Conservation (phyloP, 2,329 filamentous ascomycete genomes). For the Ophiosphaerella herpotricha region DNA sequence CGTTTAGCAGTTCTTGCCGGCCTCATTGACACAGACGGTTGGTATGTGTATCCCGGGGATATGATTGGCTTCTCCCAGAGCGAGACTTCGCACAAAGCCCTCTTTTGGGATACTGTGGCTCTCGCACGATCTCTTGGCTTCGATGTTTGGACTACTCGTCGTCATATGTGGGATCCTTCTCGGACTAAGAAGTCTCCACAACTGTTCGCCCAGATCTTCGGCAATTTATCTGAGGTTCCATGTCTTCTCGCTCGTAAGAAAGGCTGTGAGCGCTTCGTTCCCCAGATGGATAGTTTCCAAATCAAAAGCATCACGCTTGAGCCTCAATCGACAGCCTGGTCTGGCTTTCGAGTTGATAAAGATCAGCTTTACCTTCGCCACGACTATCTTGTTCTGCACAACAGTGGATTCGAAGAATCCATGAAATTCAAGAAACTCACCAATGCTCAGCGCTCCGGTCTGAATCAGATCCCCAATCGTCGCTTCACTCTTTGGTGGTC, state of each 20-base stretch:
- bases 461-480: constrained; percentile 98
- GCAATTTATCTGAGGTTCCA: not conserved
- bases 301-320: constrained; percentile 53
- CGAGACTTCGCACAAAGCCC: too few relatives aligned
- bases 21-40: too few relatives aligned
- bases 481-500: constrained; percentile 99
- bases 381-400: constrained; percentile 47
- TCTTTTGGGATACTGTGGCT: too few relatives aligned
- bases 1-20: too few relatives aligned
- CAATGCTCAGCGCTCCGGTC: constrained; percentile 92
- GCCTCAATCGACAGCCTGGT: constrained; percentile 52
- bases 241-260: not conserved
- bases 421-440: constrained; percentile 99
- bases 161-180: too few relatives aligned
- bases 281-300: constrained; percentile 37
- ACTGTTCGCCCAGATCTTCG: constrained; percentile 1
- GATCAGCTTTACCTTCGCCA: constrained; percentile 56
- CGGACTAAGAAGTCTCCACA: too few relatives aligned
- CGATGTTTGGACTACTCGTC: too few relatives aligned
- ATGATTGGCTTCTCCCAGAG: too few relatives aligned
- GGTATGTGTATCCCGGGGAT: too few relatives aligned
- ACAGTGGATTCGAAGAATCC: constrained; percentile 45
- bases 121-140: too few relatives aligned
- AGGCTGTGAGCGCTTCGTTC: not conserved
- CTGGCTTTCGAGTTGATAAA: constrained; percentile 57